These are phyloP conservation scores for Chenopodium album DNA, from an alignment of 148 eudicot species.

Conservation along the genomic window DNA sequence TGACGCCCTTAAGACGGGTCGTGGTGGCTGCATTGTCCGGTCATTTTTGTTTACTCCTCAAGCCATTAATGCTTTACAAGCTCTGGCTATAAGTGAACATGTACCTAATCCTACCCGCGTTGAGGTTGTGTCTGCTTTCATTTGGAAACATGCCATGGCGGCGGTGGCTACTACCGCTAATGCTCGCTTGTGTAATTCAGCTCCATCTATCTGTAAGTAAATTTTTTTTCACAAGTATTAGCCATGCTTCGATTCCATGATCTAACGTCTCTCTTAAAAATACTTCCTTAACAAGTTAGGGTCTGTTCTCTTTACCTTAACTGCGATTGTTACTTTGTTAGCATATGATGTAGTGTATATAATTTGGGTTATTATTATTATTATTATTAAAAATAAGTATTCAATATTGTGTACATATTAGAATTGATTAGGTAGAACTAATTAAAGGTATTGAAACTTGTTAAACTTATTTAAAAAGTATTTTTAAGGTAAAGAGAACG, in stretches of 20 bases:
- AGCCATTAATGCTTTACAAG: constrained; percentile 31
- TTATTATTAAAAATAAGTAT: too few relatives aligned
- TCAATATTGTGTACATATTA: too few relatives aligned
- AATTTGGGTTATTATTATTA: too few relatives aligned
- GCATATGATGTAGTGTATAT: too few relatives aligned
- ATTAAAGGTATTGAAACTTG: too few relatives aligned
- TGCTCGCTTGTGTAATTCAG: neutral
- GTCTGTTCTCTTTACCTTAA: too few relatives aligned
- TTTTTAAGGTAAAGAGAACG: too few relatives aligned
- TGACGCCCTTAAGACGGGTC: neutral
- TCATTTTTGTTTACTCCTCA: neutral
- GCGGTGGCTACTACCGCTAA: constrained; percentile 13
- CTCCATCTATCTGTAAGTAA: too few relatives aligned
- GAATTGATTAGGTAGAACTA: too few relatives aligned
- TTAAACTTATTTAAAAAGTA: too few relatives aligned
- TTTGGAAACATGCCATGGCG: constrained; percentile 49
- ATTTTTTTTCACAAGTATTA: neutral
- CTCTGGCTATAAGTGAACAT: constrained; percentile 16
- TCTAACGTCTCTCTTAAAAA: constrained; percentile 17
- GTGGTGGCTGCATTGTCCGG: neutral
- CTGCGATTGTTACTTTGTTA: too few relatives aligned
- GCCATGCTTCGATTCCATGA: constrained; percentile 24
- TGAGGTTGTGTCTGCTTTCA: constrained; percentile 47
- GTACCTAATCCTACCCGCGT: constrained; percentile 39
- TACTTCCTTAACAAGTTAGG: too few relatives aligned